Evolutionary conservation across 2,329 filamentous ascomycete species (phyloP).

Genomic region (Fusarium redolens): DNA sequence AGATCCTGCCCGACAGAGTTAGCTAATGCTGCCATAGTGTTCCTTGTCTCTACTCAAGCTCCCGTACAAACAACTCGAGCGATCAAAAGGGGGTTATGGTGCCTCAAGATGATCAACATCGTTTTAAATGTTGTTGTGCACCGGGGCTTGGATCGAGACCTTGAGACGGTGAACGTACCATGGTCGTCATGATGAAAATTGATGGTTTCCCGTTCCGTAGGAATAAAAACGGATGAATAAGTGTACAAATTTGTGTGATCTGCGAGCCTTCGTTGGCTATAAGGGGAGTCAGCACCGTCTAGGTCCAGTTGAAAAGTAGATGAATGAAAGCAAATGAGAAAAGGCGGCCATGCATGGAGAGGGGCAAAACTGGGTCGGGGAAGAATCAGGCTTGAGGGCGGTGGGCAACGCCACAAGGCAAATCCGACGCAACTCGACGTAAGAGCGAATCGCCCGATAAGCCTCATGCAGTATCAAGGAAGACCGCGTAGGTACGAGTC

Average conservation of each 20-base stretch:
- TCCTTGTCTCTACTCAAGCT: not conserved
- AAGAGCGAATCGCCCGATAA: constrained; percentile 26
- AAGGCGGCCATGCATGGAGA: constrained; percentile 33
- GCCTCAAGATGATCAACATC: not conserved
- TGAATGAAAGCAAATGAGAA: constrained; percentile 21
- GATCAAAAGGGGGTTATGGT: not conserved
- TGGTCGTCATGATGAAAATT: constrained; percentile 60
- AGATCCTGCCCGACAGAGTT: constrained; percentile 75
- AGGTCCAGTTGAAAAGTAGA: constrained; percentile 22
- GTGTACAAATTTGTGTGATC: constrained; percentile 24
- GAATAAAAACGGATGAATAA: constrained; percentile 30
- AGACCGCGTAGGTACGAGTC: constrained; percentile 17
- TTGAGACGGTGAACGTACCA: constrained; percentile 53
- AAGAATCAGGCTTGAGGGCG: constrained; percentile 43
- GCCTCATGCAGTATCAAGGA: constrained; percentile 10
- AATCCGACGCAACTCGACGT: constrained; percentile 39
- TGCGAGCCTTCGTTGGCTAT: constrained; percentile 40
- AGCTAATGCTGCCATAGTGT: constrained; percentile 13
- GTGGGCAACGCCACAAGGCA: constrained; percentile 46
- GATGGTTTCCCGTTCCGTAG: constrained; percentile 35
- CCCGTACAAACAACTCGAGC: not conserved
- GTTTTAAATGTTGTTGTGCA: not conserved
- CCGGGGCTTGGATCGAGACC: not conserved
- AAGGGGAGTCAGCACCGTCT: constrained; percentile 32
- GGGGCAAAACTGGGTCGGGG: constrained; percentile 44